Evolutionary conservation across 108 stramenopile species (phyloP), one percentile per base, ranked within the genome.

Genomic region (Stephanodiscus minutulus): DNA sequence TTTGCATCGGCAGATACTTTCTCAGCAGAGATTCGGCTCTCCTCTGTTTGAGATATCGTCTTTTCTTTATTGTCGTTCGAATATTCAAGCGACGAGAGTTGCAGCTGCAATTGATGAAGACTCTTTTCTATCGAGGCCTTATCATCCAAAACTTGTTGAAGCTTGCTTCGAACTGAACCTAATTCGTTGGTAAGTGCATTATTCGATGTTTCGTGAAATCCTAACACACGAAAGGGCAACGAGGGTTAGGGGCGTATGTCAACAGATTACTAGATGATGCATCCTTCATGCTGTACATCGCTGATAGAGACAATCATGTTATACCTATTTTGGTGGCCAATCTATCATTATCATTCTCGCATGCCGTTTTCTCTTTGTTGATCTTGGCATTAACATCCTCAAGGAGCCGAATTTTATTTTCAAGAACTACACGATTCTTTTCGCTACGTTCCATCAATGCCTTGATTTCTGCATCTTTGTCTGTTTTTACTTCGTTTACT

Each of bases 261-360:
- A 85, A 85, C 52, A 39, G 47, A 9, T 72, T 82, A 22, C 59
- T 84, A n/a, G 73, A 77, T 41, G 74, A 83, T 48, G 36, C 37
- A 0, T 39, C 21, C 4, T 57, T 60, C 18, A 74, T 70, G 48
- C 21, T 95, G 49, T 91, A 71, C 43, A 55, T 96, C 27, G 87
- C 95, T 6, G 95, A 96, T 63, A 75, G 86, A 29, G 84, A 84
- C 55, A 94, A 93, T 55, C 74, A 96, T 77, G 77, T 66, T 17
- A 82, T 96, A 15, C n/a, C n/a, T 27, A 82, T 54, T 61, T 66
- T 65, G 22, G 76, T 66, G 15, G 58, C 29, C 41, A 77, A 41
- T 13, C 27, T 54, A 46, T 82, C 76, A 35, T 82, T 82, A 41
- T 77, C 76, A 50, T 21, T 54, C 58, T 82, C 68, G 49, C 49